phyloP scores from a whole-genome alignment of 1,139 yeast genomes.

The Blastobotrys ciferrii region DNA sequence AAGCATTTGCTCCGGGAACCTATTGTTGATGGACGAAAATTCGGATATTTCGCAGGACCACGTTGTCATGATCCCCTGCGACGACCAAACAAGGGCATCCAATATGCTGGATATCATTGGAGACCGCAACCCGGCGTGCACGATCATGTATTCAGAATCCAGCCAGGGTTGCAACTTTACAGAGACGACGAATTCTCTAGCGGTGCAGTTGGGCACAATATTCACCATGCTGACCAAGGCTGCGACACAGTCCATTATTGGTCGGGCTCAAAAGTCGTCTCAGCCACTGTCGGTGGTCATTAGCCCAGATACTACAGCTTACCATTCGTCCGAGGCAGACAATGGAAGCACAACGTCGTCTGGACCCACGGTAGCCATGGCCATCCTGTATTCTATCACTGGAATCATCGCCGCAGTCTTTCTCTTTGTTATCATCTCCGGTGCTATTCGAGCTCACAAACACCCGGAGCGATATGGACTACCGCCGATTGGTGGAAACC shows the following conservation, averaged over 20 bases:
- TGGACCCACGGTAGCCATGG: constrained; percentile 33
- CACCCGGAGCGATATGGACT: constrained; percentile 40
- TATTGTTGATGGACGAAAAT: constrained; percentile 17
- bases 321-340: constrained; percentile 13
- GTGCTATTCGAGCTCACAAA: constrained; percentile 37
- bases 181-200: constrained; percentile 4
- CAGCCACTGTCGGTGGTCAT: constrained; percentile 22
- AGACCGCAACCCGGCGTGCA: constrained; percentile 32
- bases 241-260: constrained; percentile 28
- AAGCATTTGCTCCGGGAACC: constrained; percentile 29
- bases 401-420: constrained; percentile 36
- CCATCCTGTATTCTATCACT: constrained; percentile 33
- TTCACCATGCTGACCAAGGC: constrained; percentile 30
- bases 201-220: constrained; percentile 32
- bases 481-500: constrained; percentile 18
- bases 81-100: constrained; percentile 27
- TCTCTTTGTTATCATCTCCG: constrained; percentile 34
- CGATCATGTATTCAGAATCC: constrained; percentile 30
- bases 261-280: constrained; percentile 23
- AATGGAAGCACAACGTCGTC: constrained; percentile 13
- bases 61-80: constrained; percentile 35
- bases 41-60: constrained; percentile 13
- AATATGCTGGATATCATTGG: constrained; percentile 26
- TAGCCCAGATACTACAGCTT: constrained; percentile 18
- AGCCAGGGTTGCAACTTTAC: constrained; percentile 31